Evolutionary conservation across 352 stramenopile species (phyloP), one percentile per base, ranked within the genome.

Genomic region (Phytophthora macrochlamydospora): DNA sequence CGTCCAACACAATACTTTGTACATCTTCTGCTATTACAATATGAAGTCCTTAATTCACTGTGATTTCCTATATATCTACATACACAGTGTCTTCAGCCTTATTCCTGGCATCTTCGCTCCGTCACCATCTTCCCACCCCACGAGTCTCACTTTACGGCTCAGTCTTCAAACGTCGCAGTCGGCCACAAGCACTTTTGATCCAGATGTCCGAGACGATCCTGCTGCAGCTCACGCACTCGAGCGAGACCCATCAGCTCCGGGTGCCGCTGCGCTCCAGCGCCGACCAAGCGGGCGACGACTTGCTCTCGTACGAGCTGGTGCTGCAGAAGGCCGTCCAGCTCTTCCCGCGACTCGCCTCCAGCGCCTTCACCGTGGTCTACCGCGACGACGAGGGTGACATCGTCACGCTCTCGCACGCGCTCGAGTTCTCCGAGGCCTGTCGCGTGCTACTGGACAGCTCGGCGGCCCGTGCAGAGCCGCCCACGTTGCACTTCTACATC

Each of bases 311-410:
- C 68, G 71, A 82, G 12, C 40, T 73, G 31, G 62, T 92, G 33
- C 45, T 69, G n/a, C 52, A 49, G 45, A 81, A 79, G 44, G 79
- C 84, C 28, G 24, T 68, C 29, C 69, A 78, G 44, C 60, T 56
- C 38, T 89, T 89, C 56, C 66, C 66, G 18, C 49, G 44, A 11
- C 50, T 77, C 7, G 59, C 8, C 40, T 29, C 4, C 13, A 29
- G 46, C 37, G n/a, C 50, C 38, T 92, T 75, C 72, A 72, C 73
- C 53, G 65, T 93, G 28, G 62, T 91, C 51, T 93, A 92, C 74
- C 77, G 74, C 42, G 85, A 93, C 61, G 75, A 91, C 14, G 85
- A 93, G 48, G 74, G 81, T 38, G 85, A 93, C 52, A 64, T 87
- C 33, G 71, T 93, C 33, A 92, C 83, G 9, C 63, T 92, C 5